Evolutionary conservation across 140 eudicot genomes (phyloP).

Genomic region (Anethum foeniculum): DNA sequence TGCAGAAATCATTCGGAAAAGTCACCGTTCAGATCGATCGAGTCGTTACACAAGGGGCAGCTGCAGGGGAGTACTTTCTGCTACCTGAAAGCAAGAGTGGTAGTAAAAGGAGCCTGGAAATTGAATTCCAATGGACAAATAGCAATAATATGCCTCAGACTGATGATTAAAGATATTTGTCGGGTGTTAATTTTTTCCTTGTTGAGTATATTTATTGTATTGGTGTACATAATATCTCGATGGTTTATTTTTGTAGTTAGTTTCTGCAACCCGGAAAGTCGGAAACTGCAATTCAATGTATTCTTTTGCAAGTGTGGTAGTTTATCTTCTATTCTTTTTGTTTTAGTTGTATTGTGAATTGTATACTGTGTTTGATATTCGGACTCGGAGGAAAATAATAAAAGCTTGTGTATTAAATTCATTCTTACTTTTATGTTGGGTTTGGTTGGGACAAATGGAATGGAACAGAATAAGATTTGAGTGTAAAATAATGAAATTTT

Average conservation of each 20-base stretch:
- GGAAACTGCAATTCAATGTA: slow-evolving; percentile 5
- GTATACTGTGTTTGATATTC: not conserved
- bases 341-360: not conserved
- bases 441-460: too few species aligned
- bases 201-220: slow-evolving; percentile 13
- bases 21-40: slow-evolving; percentile 97
- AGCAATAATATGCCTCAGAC: slow-evolving; percentile 28
- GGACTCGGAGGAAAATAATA: not conserved
- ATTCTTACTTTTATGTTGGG: not conserved
- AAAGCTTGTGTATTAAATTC: not conserved
- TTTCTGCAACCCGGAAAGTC: not conserved
- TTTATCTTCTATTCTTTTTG: not conserved
- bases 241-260: not conserved
- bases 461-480: too few species aligned
- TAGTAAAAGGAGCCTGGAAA: slow-evolving; percentile 83
- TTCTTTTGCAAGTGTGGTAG: slow-evolving; percentile 7
- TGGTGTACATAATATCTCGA: slow-evolving; percentile 16
- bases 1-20: slow-evolving; percentile 92
- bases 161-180: not conserved
- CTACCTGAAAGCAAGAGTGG: slow-evolving; percentile 98
- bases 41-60: slow-evolving; percentile 93
- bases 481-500: too few species aligned
- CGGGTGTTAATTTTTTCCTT: not conserved
- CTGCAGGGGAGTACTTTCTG: slow-evolving; percentile 87
- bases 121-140: slow-evolving; percentile 98